Base-by-base conservation (phyloP, 352 stramenopile genomes). In the Lagenidium giganteum region DNA sequence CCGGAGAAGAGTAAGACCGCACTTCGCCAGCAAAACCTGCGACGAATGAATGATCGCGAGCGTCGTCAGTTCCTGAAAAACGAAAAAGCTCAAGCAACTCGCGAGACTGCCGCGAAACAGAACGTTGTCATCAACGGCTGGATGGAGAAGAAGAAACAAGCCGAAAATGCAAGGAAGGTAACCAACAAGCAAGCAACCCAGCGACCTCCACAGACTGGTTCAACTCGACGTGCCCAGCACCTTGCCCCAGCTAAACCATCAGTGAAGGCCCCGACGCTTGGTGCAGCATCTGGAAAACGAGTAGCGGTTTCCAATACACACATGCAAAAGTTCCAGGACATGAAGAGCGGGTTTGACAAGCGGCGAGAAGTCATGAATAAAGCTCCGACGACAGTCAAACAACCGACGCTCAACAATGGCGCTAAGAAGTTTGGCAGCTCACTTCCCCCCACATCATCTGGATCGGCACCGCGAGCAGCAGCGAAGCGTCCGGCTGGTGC, bases 111-210 rank as follows among this genome's bases (percentile, higher is more conserved):
- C 18, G 50, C 51, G 8, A 83, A 84, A 37, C 75, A 87, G 42
- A 72, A 87, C 35, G 59, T 87, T n/a, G 70, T 87, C 8, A 85
- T 87, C 64, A 67, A 83, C 33, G 67, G 61, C 9, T 87, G 75
- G 75, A 64, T 87, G 32, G 67, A 83, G 25, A 80, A 79, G 42
- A 87, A 85, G 56, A 58, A 65, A 0, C 63, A 79, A 12, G 75
- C 75, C 0, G 71, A 69, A 2, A 67, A 57, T 16, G 69, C 84
- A 32, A 67, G 74, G 13, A 82, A 81, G 44, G 48, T 33, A 2
- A 34, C 57, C 13, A 73, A 42, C 14, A 61, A 61, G 7, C 67
- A 70, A 21, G 56, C 33, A 3, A 47, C 29, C 12, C n/a, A n/a
- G n/a, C 20, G 25, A n/a, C n/a, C 32, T 21, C 16, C 3, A 22